Conservation (phyloP, 805 yeast species). For the Sungouiella thailandica region DNA sequence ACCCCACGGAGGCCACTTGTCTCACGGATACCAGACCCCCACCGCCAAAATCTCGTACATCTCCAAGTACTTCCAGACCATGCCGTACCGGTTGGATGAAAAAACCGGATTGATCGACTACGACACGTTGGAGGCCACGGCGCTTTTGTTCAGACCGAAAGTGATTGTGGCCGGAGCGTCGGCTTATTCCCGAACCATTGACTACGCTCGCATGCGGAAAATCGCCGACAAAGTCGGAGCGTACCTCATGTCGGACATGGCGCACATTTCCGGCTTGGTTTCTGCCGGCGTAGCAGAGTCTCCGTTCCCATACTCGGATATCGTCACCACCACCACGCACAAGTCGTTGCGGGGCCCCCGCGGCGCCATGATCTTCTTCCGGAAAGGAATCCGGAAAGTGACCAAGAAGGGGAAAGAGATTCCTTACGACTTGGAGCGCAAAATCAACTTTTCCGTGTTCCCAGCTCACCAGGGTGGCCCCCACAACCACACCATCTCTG, state of each 20-base stretch:
- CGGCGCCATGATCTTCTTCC: constrained; percentile 96
- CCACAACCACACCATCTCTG: constrained; percentile 96
- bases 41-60: constrained; percentile 85
- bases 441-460: constrained; percentile 94
- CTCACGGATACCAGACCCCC: constrained; percentile 94
- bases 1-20: constrained; percentile 97
- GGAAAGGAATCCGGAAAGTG: constrained; percentile 85
- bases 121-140: constrained; percentile 78
- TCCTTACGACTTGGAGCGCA: constrained; percentile 80
- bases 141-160: constrained; percentile 88
- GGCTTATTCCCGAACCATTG: constrained; percentile 88
- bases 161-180: constrained; percentile 95
- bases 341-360: constrained; percentile 98
- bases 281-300: constrained; percentile 93
- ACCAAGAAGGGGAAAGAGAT: constrained; percentile 84
- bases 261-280: constrained; percentile 93
- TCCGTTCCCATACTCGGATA: constrained; percentile 90
- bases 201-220: constrained; percentile 83
- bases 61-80: constrained; percentile 92
- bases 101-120: constrained; percentile 89
- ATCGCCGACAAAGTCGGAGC: constrained; percentile 94
- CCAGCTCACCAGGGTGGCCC: constrained; percentile 99
- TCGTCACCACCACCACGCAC: constrained; percentile 97
- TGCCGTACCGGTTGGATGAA: constrained; percentile 91
- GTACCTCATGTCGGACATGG: constrained; percentile 91